Conservation (phyloP, 495 filamentous ascomycete genomes). For the Talaromyces thailandensis region DNA sequence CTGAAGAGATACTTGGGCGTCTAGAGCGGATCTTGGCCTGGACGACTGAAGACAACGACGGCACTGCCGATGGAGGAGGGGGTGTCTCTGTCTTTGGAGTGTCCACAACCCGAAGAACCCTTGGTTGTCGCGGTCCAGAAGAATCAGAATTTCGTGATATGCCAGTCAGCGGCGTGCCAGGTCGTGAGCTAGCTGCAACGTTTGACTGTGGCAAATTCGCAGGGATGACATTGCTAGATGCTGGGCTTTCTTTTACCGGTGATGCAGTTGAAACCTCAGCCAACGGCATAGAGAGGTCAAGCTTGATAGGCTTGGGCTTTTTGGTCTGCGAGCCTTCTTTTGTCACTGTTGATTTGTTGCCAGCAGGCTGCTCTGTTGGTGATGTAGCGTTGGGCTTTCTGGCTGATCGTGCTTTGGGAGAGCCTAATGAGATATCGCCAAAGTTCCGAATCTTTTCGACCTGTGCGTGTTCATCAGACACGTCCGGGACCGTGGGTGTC, state of each 20-base stretch:
- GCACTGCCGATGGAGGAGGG: conserved; percentile 21
- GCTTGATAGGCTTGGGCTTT: conserved; percentile 25
- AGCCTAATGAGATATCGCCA: conserved; percentile 34
- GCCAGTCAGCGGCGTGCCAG: conserved; percentile 30
- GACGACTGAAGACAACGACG: conserved; percentile 30
- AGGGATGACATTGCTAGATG: conserved; percentile 16
- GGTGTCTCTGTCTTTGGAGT: conserved; percentile 62
- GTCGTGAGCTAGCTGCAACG: conserved; percentile 20
- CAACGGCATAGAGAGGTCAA: conserved; percentile 15
- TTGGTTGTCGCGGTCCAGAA: conserved; percentile 33
- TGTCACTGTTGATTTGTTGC: not conserved
- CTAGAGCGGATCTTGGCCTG: conserved; percentile 39
- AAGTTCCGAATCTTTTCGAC: conserved; percentile 24
- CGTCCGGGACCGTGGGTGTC: conserved; percentile 15
- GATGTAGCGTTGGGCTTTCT: conserved; percentile 15
- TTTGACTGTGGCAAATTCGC: not conserved
- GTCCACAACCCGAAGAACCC: conserved; percentile 59
- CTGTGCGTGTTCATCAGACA: conserved; percentile 9
- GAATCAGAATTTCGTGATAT: conserved; percentile 40
- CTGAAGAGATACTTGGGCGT: conserved; percentile 49
- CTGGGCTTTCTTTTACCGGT: conserved; percentile 10
- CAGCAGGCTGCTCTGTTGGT: conserved; percentile 15
- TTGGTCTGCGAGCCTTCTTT: not conserved
- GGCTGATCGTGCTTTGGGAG: conserved; percentile 30
- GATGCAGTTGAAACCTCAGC: conserved; percentile 10